A percentile compares a stretch with the other conserved stretches of the same genome.
These are phyloP conservation scores for Penicillium expansum DNA, from an alignment of 2,329 filamentous ascomycete genomes.

Conservation along the genomic window DNA sequence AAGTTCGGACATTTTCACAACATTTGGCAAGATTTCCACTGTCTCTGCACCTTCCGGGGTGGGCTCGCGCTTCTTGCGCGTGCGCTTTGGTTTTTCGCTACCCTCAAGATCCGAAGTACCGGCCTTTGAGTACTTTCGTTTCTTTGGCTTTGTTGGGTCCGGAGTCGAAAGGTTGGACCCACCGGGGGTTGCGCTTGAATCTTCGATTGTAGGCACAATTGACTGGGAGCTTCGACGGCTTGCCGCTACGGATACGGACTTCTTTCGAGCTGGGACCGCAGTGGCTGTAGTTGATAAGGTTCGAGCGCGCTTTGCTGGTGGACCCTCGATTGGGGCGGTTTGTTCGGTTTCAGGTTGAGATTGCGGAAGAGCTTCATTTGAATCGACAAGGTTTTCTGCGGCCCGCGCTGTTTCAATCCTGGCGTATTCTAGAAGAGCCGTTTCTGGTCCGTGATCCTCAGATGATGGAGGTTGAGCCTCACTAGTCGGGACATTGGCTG, in stretches of 20 bases:
- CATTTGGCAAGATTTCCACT: constrained; percentile 53
- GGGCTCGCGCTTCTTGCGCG: constrained; percentile 38
- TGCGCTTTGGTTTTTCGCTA: constrained; percentile 22
- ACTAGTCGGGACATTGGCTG: constrained; percentile 11
- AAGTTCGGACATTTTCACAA: constrained; percentile 58
- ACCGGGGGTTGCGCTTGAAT: constrained; percentile 19
- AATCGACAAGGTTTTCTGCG: constrained; percentile 2
- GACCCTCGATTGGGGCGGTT: constrained; percentile 17
- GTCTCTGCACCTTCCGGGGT: constrained; percentile 50
- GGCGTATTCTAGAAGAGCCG: constrained; percentile 1
- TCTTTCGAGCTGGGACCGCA: constrained; percentile 8
- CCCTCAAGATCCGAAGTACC: constrained; percentile 24
- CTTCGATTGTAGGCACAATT: constrained; percentile 16
- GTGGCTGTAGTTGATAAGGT: constrained; percentile 15
- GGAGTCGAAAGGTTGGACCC: constrained; percentile 23
- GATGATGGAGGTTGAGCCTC: constrained; percentile 17
- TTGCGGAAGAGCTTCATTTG: constrained; percentile 7
- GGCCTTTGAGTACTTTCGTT: constrained; percentile 27
- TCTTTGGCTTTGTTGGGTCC: constrained; percentile 25
- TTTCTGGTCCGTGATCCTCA: constrained; percentile 12
- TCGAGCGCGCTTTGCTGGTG: constrained; percentile 32
- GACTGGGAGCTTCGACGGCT: constrained; percentile 19
- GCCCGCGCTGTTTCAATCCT: constrained; percentile 5
- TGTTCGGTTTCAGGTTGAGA: not conserved
- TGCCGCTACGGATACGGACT: constrained; percentile 15